Percentiles rank a stretch among this genome's conserved stretches.
Conservation (phyloP, 139 green algal genomes). For the Tetraselmis striata region DNA sequence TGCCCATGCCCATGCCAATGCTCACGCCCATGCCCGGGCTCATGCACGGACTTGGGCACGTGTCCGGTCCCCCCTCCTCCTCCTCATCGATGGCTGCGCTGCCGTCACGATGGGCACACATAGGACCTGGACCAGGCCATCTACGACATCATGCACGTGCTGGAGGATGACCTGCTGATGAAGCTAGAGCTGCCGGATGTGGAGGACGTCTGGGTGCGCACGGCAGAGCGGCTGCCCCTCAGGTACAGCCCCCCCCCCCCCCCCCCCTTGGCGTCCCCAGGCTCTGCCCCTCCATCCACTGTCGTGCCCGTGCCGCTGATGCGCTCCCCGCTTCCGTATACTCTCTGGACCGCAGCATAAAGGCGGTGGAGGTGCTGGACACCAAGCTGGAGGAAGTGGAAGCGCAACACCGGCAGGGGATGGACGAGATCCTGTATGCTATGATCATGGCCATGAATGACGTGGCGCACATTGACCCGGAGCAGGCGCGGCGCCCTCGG, state of each 20-base stretch:
- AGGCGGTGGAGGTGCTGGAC: slow-evolving; percentile 7
- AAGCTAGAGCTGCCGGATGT: background rate
- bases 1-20: too few relatives aligned
- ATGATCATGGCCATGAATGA: slow-evolving; percentile 29
- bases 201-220: background rate
- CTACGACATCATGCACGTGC: slow-evolving; percentile 16
- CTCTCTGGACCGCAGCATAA: background rate
- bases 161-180: slow-evolving; percentile 32
- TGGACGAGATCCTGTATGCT: slow-evolving; percentile 22
- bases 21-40: too few relatives aligned
- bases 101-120: too few relatives aligned
- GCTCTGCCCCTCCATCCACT: too few relatives aligned
- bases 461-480: slow-evolving; percentile 41
- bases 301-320: too few relatives aligned
- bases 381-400: slow-evolving; percentile 34
- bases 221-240: background rate
- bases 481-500: background rate
- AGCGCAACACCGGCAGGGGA: slow-evolving; percentile 13
- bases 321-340: too few relatives aligned
- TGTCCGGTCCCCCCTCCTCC: too few relatives aligned
- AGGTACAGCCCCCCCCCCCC: too few relatives aligned
- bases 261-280: too few relatives aligned
- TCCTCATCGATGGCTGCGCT: too few relatives aligned
- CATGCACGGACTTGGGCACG: too few relatives aligned
- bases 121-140: background rate